Conservation (phyloP, 371 early-diverging fungal species). For the Dichotomocladium elegans region DNA sequence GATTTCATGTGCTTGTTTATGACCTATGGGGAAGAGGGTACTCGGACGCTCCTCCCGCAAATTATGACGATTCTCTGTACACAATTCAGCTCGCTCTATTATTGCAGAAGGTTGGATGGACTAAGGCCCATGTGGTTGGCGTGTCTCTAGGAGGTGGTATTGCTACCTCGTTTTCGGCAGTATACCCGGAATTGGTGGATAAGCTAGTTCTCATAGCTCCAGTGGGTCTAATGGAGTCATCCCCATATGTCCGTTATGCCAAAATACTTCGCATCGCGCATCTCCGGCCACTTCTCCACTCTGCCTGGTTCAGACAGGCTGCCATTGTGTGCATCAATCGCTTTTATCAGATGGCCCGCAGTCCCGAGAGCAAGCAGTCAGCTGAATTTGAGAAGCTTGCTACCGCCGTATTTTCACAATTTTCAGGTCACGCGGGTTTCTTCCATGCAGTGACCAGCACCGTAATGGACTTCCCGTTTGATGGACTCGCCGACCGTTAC, state of each 20-base stretch:
- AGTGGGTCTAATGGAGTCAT: conserved; percentile 40
- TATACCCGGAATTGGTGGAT: conserved; percentile 47
- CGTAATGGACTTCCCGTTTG: conserved; percentile 35
- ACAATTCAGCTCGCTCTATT: conserved; percentile 45
- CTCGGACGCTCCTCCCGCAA: conserved; percentile 40
- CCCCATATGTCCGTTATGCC: conserved; percentile 18
- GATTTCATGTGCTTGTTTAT: conserved; percentile 47
- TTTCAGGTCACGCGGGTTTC: conserved; percentile 44
- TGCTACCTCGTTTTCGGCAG: conserved; percentile 45
- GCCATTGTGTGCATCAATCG: conserved; percentile 5
- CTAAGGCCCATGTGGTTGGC: conserved; percentile 37
- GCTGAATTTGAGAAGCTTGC: conserved; percentile 5
- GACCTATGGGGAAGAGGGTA: conserved; percentile 58
- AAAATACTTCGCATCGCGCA: conserved; percentile 18
- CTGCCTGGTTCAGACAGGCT: conserved; percentile 10
- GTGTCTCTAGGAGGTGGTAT: conserved; percentile 56
- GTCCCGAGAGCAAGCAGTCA: not conserved
- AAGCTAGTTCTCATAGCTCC: conserved; percentile 51
- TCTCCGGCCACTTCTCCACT: conserved; percentile 3
- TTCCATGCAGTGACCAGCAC: conserved; percentile 41
- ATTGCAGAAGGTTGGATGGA: conserved; percentile 57
- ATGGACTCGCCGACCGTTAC: conserved; percentile 26
- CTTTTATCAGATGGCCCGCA: conserved; percentile 9
- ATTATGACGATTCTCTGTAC: conserved; percentile 43
- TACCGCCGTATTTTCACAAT: conserved; percentile 24